phyloP scores from a whole-genome alignment of 2,329 filamentous ascomycete genomes.

The Aureobasidium sp. region DNA sequence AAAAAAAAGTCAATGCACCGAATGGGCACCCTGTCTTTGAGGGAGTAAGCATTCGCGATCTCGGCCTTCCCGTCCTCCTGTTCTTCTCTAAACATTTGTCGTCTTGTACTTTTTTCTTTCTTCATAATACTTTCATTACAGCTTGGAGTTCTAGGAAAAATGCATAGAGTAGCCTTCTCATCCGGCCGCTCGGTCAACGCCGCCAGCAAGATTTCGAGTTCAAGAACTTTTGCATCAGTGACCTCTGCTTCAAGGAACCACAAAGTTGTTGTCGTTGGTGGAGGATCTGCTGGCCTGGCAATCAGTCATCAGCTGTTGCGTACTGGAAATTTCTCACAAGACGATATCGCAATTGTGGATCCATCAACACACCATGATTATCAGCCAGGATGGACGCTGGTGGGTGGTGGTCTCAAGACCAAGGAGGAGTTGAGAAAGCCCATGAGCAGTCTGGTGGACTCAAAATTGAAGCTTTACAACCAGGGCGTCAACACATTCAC shows the following conservation, averaged over 20 bases:
- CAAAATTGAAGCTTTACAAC: conserved; percentile 57
- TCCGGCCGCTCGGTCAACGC: conserved; percentile 8
- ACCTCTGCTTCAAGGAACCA: conserved; percentile 42
- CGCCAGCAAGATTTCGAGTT: not conserved
- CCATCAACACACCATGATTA: conserved; percentile 59
- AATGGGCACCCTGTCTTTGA: not conserved
- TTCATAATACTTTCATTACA: not conserved
- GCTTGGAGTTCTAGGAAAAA: not conserved
- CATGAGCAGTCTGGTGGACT: conserved; percentile 47
- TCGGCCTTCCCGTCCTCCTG: not conserved
- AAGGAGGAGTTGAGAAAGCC: conserved; percentile 52
- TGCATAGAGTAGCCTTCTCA: conserved; percentile 1
- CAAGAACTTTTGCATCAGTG: conserved; percentile 20
- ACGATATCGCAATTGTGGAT: conserved; percentile 60
- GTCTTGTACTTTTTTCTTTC: not conserved
- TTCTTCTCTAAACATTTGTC: not conserved
- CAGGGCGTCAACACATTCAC: conserved; percentile 44
- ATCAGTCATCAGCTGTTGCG: conserved; percentile 62
- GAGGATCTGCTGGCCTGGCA: conserved; percentile 57
- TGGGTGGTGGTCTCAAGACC: conserved; percentile 58
- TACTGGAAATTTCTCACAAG: conserved; percentile 47
- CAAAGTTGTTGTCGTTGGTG: conserved; percentile 61
- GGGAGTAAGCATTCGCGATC: conserved; percentile 2
- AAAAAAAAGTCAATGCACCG: conserved; percentile 4
- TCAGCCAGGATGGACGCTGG: conserved; percentile 63